Percentiles rank a stretch among this genome's conserved stretches.
These are phyloP conservation scores for Irpex lacteus DNA, from an alignment of 1,284 basidiomycete genomes.

Conservation along the genomic window DNA sequence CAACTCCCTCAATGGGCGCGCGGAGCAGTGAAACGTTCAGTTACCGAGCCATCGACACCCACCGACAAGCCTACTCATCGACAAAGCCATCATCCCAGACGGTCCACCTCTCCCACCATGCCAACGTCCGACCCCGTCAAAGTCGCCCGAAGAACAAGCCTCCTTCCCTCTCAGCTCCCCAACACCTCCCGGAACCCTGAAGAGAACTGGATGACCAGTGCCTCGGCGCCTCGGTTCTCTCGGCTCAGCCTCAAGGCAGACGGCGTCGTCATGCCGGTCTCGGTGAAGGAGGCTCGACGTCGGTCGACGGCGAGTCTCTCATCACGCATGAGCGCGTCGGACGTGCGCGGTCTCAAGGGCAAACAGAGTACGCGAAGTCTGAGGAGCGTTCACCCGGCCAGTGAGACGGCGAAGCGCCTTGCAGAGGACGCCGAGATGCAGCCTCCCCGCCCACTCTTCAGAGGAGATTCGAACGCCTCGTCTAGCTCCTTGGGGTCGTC, in stretches of 20 bases:
- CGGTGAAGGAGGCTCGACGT: constrained; percentile 27
- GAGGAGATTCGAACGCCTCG: constrained; percentile 1
- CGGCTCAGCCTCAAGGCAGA: constrained; percentile 37
- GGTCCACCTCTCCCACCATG: background rate
- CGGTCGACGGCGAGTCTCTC: constrained; percentile 10
- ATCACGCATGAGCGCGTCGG: background rate
- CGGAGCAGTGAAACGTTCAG: background rate
- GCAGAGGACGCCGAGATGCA: background rate
- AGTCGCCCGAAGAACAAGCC: background rate
- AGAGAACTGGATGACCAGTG: constrained; percentile 38
- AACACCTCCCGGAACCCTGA: constrained; percentile 23
- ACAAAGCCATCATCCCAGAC: background rate
- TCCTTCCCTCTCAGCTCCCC: constrained; percentile 7
- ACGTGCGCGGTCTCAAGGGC: background rate
- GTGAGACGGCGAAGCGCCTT: background rate
- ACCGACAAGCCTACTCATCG: background rate
- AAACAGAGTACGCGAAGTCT: constrained; percentile 2
- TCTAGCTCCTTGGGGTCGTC: constrained; percentile 1
- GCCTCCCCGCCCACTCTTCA: constrained; percentile 10
- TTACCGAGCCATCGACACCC: background rate
- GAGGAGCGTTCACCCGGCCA: constrained; percentile 1
- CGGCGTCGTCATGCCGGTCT: constrained; percentile 42
- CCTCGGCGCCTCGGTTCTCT: constrained; percentile 42
- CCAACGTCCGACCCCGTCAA: background rate
- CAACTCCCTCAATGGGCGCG: background rate